A percentile compares a stretch with the other conserved stretches of the same genome.
phyloP scores from a whole-genome alignment of 352 stramenopile genomes.

The Pythium sukuiense region DNA sequence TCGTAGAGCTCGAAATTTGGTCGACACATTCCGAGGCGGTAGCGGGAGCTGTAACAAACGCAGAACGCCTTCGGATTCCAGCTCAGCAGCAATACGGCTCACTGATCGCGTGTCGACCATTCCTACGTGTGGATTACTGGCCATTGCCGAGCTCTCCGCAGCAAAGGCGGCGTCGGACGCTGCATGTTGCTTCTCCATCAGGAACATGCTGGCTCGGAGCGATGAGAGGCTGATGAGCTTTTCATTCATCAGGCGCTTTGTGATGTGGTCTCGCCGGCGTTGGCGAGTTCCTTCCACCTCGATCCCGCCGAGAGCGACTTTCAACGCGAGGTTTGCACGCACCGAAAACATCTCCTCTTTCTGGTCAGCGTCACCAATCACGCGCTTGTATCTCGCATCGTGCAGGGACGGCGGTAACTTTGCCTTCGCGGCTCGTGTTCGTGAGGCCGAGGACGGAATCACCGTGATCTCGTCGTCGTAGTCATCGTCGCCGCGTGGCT shows the following conservation, averaged over 20 bases:
- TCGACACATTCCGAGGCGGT: conserved; percentile 74
- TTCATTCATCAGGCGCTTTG: conserved; percentile 56
- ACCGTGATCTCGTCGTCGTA: conserved; percentile 24
- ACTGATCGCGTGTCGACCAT: conserved; percentile 75
- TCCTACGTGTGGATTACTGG: conserved; percentile 32
- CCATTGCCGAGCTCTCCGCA: conserved; percentile 5
- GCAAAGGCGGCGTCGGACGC: conserved; percentile 13
- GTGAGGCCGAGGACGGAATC: conserved; percentile 6
- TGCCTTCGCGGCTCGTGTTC: not conserved
- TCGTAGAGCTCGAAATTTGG: conserved; percentile 70
- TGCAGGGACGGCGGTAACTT: not conserved
- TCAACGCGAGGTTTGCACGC: conserved; percentile 56
- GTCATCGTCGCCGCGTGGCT: not conserved
- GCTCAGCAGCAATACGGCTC: conserved; percentile 60
- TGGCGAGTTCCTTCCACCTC: conserved; percentile 64
- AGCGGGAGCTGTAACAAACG: conserved; percentile 64
- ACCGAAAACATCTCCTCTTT: conserved; percentile 37
- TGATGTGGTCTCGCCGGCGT: conserved; percentile 59
- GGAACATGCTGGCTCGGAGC: conserved; percentile 71
- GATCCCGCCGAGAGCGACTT: conserved; percentile 49
- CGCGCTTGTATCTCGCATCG: conserved; percentile 22
- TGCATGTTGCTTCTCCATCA: conserved; percentile 54
- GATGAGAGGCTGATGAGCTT: conserved; percentile 83
- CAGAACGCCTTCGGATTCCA: conserved; percentile 52
- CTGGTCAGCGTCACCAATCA: conserved; percentile 19